phyloP scores from a whole-genome alignment of 345 rosid species.

The Moringa oleifera region DNA sequence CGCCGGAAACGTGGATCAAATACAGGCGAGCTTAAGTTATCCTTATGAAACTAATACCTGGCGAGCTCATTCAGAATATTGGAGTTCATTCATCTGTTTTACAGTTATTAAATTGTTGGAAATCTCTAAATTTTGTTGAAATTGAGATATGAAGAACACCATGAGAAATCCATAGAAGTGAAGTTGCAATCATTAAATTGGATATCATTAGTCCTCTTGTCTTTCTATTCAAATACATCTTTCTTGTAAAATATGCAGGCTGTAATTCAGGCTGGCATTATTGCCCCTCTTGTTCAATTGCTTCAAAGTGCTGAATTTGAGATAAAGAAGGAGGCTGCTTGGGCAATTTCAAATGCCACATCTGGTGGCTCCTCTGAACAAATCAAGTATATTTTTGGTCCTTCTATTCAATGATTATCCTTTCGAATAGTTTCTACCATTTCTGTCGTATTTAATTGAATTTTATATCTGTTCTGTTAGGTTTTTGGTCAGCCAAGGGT shows the following conservation, averaged over 20 bases:
- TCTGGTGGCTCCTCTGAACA: slow-evolving; percentile 73
- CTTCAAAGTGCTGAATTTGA: slow-evolving; percentile 73
- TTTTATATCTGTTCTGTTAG: slow-evolving; percentile 20
- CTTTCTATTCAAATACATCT: no score
- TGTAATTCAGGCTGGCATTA: slow-evolving; percentile 56
- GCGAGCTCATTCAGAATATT: no score
- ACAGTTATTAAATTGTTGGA: no score
- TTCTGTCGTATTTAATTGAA: background rate
- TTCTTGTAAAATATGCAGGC: slow-evolving; percentile 30
- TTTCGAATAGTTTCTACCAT: background rate
- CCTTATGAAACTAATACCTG: no score
- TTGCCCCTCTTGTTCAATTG: slow-evolving; percentile 47
- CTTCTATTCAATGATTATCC: background rate
- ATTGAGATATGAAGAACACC: background rate
- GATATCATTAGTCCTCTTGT: background rate
- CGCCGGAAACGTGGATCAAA: slow-evolving; percentile 70
- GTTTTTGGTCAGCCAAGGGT: slow-evolving; percentile 60
- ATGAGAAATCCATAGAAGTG: background rate
- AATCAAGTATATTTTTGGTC: slow-evolving; percentile 44
- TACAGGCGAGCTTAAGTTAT: slow-evolving; percentile 46
- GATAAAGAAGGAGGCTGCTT: slow-evolving; percentile 83
- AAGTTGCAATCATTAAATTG: background rate
- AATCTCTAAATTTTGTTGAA: background rate
- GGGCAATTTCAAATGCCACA: slow-evolving; percentile 81
- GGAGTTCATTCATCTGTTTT: no score